These are phyloP conservation scores for Phytopythium montanum DNA, from an alignment of 352 stramenopile genomes.

Conservation along the genomic window DNA sequence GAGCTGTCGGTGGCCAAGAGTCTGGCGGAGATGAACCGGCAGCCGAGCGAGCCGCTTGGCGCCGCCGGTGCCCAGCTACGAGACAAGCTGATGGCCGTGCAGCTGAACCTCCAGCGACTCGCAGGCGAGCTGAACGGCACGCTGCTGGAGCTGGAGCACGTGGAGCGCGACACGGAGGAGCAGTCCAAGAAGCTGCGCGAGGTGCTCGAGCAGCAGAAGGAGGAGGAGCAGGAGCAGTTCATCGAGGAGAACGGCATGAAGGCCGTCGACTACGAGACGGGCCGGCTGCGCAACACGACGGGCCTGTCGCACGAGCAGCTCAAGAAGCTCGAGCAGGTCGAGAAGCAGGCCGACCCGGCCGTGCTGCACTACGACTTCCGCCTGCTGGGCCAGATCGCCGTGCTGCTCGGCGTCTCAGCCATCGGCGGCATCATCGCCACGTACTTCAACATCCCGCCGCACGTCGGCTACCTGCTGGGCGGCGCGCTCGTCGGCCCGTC, in stretches of 20 bases:
- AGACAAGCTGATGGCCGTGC: conserved; percentile 38
- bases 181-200: conserved; percentile 79
- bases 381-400: conserved; percentile 78
- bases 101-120: conserved; percentile 67
- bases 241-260: conserved; percentile 80
- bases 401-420: conserved; percentile 75
- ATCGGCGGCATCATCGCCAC: conserved; percentile 88
- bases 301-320: conserved; percentile 54
- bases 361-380: conserved; percentile 88
- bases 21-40: conserved; percentile 32
- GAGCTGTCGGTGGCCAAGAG: conserved; percentile 67
- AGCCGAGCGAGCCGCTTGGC: conserved; percentile 13
- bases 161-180: conserved; percentile 76
- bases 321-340: conserved; percentile 71
- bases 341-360: conserved; percentile 80
- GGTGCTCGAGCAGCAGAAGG: conserved; percentile 72
- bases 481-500: conserved; percentile 89
- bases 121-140: conserved; percentile 69
- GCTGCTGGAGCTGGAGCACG: conserved; percentile 70
- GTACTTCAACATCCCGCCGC: conserved; percentile 86
- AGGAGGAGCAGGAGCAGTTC: conserved; percentile 74
- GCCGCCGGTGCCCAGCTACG: conserved; percentile 7
- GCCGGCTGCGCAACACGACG: conserved; percentile 72
- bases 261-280: conserved; percentile 82
- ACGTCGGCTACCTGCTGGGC: conserved; percentile 89